Evolutionary conservation across 2,329 filamentous ascomycete genomes (phyloP), one percentile per base, ranked within the genome.

Genomic region (Xylaria sp.): DNA sequence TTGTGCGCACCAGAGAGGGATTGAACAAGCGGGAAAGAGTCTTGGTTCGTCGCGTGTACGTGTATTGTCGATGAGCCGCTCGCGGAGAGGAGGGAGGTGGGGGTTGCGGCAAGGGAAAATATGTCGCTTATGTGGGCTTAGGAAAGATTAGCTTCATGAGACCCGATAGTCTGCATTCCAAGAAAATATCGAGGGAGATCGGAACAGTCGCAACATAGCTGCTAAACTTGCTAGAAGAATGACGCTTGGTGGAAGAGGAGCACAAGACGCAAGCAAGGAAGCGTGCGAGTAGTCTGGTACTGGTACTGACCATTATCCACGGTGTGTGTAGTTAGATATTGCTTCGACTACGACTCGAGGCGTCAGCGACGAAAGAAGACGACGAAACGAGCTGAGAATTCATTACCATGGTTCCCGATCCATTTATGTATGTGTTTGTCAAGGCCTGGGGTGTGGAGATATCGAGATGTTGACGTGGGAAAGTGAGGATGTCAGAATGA

Each of bases 281-380:
- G 41, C 4, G 23, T 13, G 63, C 20, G 41, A 31, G 25, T 60
- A 39, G 20, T 23, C 1, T 23, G n/a, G n/a, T n/a, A n/a, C 20
- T 20, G 15, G 63, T 41, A 57, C 84, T 80, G 80, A 93, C 93
- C 94, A 84, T 94, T 89, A 80, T 97, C 92, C 80, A 97, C 89
- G 52, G 94, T 95, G 81, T 97, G 93, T 74, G 92, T 92, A 77
- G 95, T 97, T 72, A 99, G 88, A 81, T 98, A 99, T 91, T 98
- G 96, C 85, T 98, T 98, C 65, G 96, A 99, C 96, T 98, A 68
- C n/a, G 41, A n/a, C n/a, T 25, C 34, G 52, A 44, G 41, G n/a
- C 57, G 62, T 71, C 67, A 71, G 61, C 50, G 31, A 54, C 25
- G 31, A 48, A 44, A 25, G 25, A 28, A n/a, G 48, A 65, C 20